A percentile compares a stretch with the other conserved stretches of the same genome.
Conservation (phyloP, 345 rosid genomes). For the Isatis tinctoria region DNA sequence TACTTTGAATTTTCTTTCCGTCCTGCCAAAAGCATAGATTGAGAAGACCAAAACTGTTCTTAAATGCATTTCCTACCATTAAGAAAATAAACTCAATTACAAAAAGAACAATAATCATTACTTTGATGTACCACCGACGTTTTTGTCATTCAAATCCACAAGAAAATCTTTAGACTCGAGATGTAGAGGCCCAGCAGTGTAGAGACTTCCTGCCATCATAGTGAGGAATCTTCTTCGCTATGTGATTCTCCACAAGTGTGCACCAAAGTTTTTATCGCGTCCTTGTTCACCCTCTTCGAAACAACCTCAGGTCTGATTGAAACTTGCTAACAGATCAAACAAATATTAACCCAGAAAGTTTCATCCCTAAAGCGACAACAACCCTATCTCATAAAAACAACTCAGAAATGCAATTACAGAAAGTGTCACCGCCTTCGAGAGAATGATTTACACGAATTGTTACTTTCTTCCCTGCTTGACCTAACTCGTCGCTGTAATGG, state of each 20-base stretch:
- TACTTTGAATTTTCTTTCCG: no score
- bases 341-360: background rate
- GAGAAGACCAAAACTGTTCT: no score
- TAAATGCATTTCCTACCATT: no score
- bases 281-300: constrained; percentile 41
- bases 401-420: no score
- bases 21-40: no score
- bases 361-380: background rate
- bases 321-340: constrained; percentile 32
- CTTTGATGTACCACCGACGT: constrained; percentile 8
- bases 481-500: no score
- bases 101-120: no score
- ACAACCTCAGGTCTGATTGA: constrained; percentile 44
- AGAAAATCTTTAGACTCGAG: constrained; percentile 53
- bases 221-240: background rate
- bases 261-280: constrained; percentile 28
- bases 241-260: background rate
- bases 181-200: constrained; percentile 17
- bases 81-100: no score
- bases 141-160: constrained; percentile 30
- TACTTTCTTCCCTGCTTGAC: no score
- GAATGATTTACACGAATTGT: no score
- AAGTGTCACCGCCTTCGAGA: no score
- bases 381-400: background rate
- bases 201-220: background rate